Conservation (phyloP, 208 protist species). For the Jaenimonas drosophilae region DNA sequence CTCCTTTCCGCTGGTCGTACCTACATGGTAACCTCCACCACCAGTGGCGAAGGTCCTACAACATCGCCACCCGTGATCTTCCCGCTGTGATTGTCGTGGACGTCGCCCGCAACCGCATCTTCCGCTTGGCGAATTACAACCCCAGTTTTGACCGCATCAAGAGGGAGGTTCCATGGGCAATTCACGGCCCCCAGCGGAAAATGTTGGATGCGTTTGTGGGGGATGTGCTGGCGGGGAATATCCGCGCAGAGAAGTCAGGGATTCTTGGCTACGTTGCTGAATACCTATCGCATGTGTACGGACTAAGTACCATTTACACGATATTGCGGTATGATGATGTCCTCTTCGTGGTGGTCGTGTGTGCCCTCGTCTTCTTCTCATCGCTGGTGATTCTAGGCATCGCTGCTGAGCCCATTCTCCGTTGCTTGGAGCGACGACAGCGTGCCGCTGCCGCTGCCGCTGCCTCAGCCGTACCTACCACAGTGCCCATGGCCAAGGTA, state of each 20-base stretch:
- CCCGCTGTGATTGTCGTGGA: conserved; percentile 77
- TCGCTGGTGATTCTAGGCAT: no score
- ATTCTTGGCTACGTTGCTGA: conserved; percentile 45
- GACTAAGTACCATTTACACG: conserved; percentile 31
- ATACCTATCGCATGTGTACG: conserved; percentile 33
- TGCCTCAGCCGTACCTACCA: no score
- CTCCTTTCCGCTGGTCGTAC: conserved; percentile 46
- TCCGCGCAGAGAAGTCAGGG: conserved; percentile 48
- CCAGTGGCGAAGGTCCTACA: conserved; percentile 55
- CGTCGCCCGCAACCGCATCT: conserved; percentile 54
- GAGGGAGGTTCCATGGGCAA: conserved; percentile 36
- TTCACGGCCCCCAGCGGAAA: conserved; percentile 44
- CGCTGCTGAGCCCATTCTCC: no score
- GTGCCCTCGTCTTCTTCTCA: conserved; percentile 54
- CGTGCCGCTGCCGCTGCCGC: no score
- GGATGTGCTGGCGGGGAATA: conserved; percentile 37
- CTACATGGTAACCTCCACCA: conserved; percentile 29
- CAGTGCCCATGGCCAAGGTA: no score
- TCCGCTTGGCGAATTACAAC: conserved; percentile 36
- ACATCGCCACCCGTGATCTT: conserved; percentile 34
- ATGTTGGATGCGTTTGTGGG: conserved; percentile 43
- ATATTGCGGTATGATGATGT: conserved; percentile 60
- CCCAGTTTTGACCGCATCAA: conserved; percentile 64
- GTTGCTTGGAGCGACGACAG: no score
- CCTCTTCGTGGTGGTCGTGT: conserved; percentile 44